These are phyloP conservation scores for Neopestalotiopsis clavispora DNA, from an alignment of 2,329 filamentous ascomycete species.

Conservation along the genomic window DNA sequence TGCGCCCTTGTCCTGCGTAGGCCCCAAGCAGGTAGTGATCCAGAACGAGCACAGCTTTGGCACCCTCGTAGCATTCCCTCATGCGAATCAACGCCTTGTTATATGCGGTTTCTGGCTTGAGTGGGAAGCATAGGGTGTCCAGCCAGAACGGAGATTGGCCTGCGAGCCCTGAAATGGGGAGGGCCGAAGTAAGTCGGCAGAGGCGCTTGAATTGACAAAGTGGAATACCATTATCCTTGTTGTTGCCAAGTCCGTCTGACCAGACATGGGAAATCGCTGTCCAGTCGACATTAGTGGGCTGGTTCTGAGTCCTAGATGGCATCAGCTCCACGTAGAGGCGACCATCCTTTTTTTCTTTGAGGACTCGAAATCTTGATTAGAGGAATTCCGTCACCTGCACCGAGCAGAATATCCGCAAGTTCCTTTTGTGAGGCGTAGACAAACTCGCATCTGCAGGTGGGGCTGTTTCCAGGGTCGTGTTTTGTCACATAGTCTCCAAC, in stretches of 20 bases:
- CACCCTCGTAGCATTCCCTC: conserved; percentile 1
- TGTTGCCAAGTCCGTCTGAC: neutral
- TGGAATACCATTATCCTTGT: neutral
- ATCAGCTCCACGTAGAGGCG: neutral
- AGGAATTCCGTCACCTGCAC: neutral
- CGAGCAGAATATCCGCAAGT: neutral
- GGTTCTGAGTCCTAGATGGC: neutral
- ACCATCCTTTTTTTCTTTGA: neutral
- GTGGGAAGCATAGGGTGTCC: conserved; percentile 1
- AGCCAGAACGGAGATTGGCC: neutral
- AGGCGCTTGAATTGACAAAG: neutral
- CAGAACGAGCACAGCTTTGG: conserved; percentile 1
- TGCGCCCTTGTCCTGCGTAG: neutral
- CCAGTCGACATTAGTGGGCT: neutral
- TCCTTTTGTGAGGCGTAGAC: neutral
- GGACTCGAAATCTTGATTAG: neutral
- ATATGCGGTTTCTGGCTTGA: neutral
- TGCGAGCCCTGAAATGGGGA: neutral
- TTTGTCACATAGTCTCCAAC: neutral
- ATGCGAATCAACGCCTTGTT: neutral
- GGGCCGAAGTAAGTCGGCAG: neutral
- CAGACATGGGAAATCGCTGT: conserved; percentile 4
- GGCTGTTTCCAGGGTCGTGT: neutral
- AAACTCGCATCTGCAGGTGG: neutral
- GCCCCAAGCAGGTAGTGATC: neutral